Conservation (phyloP, 1,139 yeast genomes). For the Scheffersomyces illinoinensis region DNA sequence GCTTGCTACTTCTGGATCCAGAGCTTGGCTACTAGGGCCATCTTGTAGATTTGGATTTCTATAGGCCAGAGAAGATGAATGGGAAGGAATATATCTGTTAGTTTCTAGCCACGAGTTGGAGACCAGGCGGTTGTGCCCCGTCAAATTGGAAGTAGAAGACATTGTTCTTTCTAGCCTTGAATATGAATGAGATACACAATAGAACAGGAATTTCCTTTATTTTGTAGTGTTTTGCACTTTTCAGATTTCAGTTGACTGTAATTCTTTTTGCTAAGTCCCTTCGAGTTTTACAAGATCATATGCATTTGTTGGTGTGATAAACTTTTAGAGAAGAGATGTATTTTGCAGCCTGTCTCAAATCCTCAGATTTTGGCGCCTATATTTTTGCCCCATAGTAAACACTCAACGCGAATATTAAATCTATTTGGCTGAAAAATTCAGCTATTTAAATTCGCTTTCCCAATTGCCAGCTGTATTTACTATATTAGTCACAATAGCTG, state of each 20-base stretch:
- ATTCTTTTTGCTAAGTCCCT: neutral
- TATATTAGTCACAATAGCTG: neutral
- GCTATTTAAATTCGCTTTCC: neutral
- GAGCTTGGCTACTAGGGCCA: neutral
- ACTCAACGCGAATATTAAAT: neutral
- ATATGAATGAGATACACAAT: neutral
- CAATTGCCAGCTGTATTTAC: neutral
- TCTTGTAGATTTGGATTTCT: constrained; percentile 5
- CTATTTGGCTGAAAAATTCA: neutral
- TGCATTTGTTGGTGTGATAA: neutral
- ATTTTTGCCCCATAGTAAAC: neutral
- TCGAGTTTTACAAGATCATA: neutral
- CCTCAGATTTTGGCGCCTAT: neutral
- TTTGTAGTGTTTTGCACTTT: neutral
- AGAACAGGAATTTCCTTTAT: neutral
- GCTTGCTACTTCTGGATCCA: neutral
- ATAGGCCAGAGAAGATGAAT: constrained; percentile 21
- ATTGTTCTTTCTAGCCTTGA: neutral
- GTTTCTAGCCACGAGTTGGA: neutral
- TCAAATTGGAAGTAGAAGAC: neutral
- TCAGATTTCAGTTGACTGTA: neutral
- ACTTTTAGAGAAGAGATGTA: neutral
- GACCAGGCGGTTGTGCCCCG: neutral
- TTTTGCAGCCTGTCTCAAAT: constrained; percentile 2
- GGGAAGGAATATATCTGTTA: constrained; percentile 22